Evolutionary conservation across 352 stramenopile species (phyloP).

Genomic region (Phytophthora multivora): DNA sequence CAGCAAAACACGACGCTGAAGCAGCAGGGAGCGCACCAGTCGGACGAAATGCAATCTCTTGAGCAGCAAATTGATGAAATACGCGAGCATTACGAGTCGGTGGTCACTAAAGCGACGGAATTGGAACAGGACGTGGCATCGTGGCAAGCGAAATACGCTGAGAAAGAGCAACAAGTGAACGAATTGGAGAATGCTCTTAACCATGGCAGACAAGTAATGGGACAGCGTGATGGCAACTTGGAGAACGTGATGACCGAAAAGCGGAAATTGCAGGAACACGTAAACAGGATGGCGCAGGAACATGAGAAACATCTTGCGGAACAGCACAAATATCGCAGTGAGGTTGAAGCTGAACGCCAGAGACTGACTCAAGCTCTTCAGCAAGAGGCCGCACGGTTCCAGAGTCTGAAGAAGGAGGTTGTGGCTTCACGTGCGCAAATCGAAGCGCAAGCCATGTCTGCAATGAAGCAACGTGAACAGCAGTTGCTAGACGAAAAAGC

Average conservation of each 20-base stretch:
- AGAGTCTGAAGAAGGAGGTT: constrained; percentile 46
- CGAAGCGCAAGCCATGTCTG: constrained; percentile 43
- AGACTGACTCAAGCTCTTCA: constrained; percentile 47
- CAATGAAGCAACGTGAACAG: constrained; percentile 57
- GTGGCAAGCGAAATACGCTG: constrained; percentile 46
- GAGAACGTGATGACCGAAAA: constrained; percentile 50
- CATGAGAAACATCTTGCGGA: constrained; percentile 58
- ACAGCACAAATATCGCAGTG: constrained; percentile 44
- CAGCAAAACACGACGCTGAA: constrained; percentile 53
- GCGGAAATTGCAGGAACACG: constrained; percentile 48
- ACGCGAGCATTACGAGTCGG: constrained; percentile 42
- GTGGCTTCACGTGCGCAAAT: constrained; percentile 43
- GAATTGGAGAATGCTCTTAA: constrained; percentile 44
- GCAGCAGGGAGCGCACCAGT: constrained; percentile 47
- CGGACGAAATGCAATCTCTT: constrained; percentile 38
- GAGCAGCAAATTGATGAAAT: constrained; percentile 55
- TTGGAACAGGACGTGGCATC: constrained; percentile 38
- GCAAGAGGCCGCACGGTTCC: constrained; percentile 39
- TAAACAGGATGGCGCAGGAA: constrained; percentile 43
- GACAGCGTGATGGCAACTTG: constrained; percentile 33
- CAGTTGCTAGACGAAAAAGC: constrained; percentile 55
- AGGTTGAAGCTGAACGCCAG: constrained; percentile 45
- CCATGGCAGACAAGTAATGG: constrained; percentile 39
- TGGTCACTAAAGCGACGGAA: constrained; percentile 36
- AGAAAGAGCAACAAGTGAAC: constrained; percentile 33